phyloP scores from a whole-genome alignment of 441 rosid species.

The Metrosideros polymorpha region DNA sequence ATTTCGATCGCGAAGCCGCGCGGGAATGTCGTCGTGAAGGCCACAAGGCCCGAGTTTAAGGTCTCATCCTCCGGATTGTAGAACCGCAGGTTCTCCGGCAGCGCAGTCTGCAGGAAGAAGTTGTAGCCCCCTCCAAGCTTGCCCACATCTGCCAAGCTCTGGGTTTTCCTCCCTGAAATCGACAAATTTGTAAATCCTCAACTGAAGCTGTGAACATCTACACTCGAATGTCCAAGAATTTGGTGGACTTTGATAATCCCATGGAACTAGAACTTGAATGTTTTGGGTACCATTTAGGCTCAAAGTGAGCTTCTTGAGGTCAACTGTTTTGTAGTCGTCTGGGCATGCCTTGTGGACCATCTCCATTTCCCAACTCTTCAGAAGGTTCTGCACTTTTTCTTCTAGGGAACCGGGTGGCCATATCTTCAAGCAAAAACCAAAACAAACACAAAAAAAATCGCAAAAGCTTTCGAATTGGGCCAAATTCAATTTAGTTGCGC shows the following conservation, averaged over 20 bases:
- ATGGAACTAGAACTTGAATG: neutral
- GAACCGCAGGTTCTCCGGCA: constrained; percentile 26
- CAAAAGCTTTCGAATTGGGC: neutral
- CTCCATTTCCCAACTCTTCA: constrained; percentile 72
- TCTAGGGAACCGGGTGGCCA: constrained; percentile 60
- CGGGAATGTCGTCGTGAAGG: constrained; percentile 45
- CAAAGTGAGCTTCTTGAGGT: constrained; percentile 21
- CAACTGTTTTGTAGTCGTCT: constrained; percentile 28
- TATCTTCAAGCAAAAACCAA: constrained; percentile 10
- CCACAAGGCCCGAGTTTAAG: neutral
- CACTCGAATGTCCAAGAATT: neutral
- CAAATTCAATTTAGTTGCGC: neutral
- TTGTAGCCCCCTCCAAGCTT: constrained; percentile 54
- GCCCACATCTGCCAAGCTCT: constrained; percentile 3
- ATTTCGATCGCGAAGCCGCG: constrained; percentile 55
- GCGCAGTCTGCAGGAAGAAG: constrained; percentile 31
- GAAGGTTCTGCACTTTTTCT: constrained; percentile 51
- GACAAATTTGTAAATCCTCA: neutral
- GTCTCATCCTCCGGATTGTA: constrained; percentile 40
- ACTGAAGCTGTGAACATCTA: neutral
- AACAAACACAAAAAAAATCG: neutral
- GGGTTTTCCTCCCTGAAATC: constrained; percentile 2
- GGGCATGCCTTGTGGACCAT: constrained; percentile 30
- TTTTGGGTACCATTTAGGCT: constrained; percentile 36
- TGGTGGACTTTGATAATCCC: neutral